Base-by-base conservation (phyloP, 139 green algal species). In the Micractinium conductrix region DNA sequence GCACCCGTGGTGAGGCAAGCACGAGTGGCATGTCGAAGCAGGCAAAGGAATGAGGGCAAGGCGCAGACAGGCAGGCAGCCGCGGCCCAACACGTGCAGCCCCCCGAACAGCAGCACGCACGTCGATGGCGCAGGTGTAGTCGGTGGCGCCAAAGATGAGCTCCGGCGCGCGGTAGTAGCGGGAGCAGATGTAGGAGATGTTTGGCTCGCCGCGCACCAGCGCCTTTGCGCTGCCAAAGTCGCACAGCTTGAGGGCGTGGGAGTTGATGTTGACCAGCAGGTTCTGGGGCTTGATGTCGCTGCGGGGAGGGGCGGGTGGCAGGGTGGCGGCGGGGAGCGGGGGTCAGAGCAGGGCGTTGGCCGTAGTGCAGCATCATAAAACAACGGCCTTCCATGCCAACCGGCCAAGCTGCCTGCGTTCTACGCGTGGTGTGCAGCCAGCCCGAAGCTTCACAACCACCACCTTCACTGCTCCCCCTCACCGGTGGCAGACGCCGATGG, bases 101-200 rank as follows among this genome's bases (percentile, higher is more conserved):
- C 10, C 53, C 53, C 53, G 6, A 19, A 62, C 8, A 6, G 24
- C 26, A 35, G 69, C 43, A 6, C 81, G 43, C 70, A 99, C 90
- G 78, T 99, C 97, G 73, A 99, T 99, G 35, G 97, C 96, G 43
- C 93, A 93, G 16, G 97, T 99, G 94, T 99, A 99, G 87, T 98
- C 93, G 2, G 96, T 98, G 9, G 97, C 97, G 24, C 97, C 97
- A 86, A 99, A 99, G 53, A 99, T 99, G 67, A 99, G 94, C 93
- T 99, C 97, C 2, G 97, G 97, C 8, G 97, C 97, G 37, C 95
- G 91, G 87, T 98, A 98, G 86, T 98, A 98, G 71, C 97, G 91
- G 24, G 93, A 98, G 92, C 97, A 99, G 89, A 99, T 99, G 92
- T 99, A 99, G 33, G 94, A 96, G 86, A 99, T 99, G 93, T 99